These are phyloP conservation scores for Mucuna pruriens DNA, from an alignment of 306 rosid species.

Conservation along the genomic window DNA sequence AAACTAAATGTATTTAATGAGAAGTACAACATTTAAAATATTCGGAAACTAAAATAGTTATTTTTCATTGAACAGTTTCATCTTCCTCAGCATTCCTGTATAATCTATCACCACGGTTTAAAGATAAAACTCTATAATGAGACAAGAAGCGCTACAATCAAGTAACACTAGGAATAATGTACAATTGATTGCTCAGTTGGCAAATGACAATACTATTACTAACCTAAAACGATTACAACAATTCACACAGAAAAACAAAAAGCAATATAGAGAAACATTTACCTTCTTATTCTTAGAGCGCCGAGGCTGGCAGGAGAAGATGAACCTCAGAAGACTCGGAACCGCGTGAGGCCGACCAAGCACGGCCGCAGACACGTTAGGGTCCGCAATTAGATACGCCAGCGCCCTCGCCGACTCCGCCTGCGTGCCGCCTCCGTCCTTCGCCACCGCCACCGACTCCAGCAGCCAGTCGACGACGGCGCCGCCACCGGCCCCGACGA, in stretches of 20 bases:
- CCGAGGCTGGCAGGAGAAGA: constrained; percentile 91
- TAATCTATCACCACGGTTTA: neutral
- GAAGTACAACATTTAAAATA: neutral
- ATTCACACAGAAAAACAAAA: neutral
- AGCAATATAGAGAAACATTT: constrained; percentile 10
- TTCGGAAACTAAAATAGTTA: neutral
- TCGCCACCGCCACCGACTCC: constrained; percentile 79
- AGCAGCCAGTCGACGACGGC: constrained; percentile 96
- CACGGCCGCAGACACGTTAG: constrained; percentile 75
- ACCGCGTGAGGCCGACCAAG: constrained; percentile 84
- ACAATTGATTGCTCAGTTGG: constrained; percentile 21
- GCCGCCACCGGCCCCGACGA: constrained; percentile 91
- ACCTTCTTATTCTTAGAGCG: constrained; percentile 77
- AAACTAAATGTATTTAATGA: neutral
- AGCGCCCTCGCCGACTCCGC: constrained; percentile 96
- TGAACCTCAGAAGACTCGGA: constrained; percentile 85
- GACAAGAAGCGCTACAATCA: constrained; percentile 5
- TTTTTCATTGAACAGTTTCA: neutral
- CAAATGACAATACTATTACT: constrained; percentile 16
- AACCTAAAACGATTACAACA: neutral
- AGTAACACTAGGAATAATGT: neutral
- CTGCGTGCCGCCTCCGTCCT: constrained; percentile 76
- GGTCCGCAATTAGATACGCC: constrained; percentile 88
- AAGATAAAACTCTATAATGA: neutral
- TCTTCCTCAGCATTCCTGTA: neutral